A percentile compares a stretch with the other conserved stretches of the same genome.
Conservation (phyloP, 2,329 filamentous ascomycete genomes). For the Alternaria sp. region DNA sequence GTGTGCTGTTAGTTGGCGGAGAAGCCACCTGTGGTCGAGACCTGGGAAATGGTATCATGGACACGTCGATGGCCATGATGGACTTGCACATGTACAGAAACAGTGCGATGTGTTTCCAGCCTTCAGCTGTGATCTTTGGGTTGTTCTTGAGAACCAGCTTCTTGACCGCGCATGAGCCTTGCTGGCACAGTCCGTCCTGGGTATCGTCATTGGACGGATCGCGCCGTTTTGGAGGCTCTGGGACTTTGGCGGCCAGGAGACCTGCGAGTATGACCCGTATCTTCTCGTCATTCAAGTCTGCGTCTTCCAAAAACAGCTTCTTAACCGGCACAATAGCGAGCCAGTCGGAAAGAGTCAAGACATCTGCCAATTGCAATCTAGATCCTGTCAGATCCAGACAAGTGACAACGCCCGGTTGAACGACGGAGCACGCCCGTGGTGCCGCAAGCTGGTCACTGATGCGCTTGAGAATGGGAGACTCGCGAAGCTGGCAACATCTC, state of each 20-base stretch:
- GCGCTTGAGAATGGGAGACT: slow-evolving; percentile 90
- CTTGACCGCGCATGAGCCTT: slow-evolving; percentile 77
- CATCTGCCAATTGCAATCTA: slow-evolving; percentile 81
- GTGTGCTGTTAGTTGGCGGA: slow-evolving; percentile 22
- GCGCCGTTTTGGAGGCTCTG: slow-evolving; percentile 62
- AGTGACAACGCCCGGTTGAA: slow-evolving; percentile 77
- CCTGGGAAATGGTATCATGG: slow-evolving; percentile 75
- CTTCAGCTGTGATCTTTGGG: slow-evolving; percentile 79
- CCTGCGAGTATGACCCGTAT: slow-evolving; percentile 87
- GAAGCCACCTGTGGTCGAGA: slow-evolving; percentile 24
- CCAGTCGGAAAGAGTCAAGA: slow-evolving; percentile 91
- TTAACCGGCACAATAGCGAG: slow-evolving; percentile 91
- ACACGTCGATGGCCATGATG: slow-evolving; percentile 85
- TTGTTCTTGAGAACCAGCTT: slow-evolving; percentile 91
- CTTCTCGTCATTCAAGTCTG: slow-evolving; percentile 85
- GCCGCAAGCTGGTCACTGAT: slow-evolving; percentile 87
- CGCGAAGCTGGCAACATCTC: slow-evolving; percentile 90
- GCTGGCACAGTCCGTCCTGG: slow-evolving; percentile 26
- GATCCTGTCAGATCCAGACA: slow-evolving; percentile 87
- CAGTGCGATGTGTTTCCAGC: slow-evolving; percentile 89
- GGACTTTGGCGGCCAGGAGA: slow-evolving; percentile 79
- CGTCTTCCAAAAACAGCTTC: slow-evolving; percentile 86
- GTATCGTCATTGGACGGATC: slow-evolving; percentile 19
- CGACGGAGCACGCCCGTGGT: slow-evolving; percentile 69
- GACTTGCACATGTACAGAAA: slow-evolving; percentile 92